A percentile compares a stretch with the other conserved stretches of the same genome.
These are phyloP conservation scores for Amylocarpus encephaloides DNA, from an alignment of 2,329 filamentous ascomycete species.

Conservation along the genomic window DNA sequence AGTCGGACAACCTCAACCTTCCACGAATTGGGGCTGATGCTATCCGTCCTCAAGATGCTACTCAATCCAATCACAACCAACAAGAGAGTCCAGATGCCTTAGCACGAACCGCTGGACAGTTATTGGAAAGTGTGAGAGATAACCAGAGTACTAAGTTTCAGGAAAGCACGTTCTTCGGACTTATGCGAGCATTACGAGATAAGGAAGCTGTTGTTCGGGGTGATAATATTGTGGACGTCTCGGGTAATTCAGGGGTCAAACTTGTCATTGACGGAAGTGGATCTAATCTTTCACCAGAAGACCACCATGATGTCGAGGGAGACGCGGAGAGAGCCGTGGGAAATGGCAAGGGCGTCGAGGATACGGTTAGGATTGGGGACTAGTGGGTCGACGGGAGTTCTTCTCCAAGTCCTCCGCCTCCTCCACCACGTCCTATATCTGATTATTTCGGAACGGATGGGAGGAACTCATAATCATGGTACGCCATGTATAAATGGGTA, in stretches of 20 bases:
- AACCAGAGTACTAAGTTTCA: slow-evolving; percentile 70
- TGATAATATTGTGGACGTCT: slow-evolving; percentile 51
- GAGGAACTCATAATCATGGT: no score
- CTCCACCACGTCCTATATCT: no score
- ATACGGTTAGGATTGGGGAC: no score
- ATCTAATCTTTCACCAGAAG: no score
- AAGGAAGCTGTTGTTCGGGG: slow-evolving; percentile 67
- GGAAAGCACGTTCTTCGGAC: slow-evolving; percentile 66
- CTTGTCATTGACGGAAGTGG: no score
- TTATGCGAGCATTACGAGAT: slow-evolving; percentile 72
- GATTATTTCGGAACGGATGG: no score
- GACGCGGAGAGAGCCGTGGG: slow-evolving; percentile 5
- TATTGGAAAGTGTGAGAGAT: slow-evolving; percentile 62
- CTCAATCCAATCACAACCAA: slow-evolving; percentile 28
- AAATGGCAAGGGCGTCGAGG: not conserved
- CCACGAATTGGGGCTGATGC: slow-evolving; percentile 31
- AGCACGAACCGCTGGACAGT: slow-evolving; percentile 61
- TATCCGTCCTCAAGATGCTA: slow-evolving; percentile 19
- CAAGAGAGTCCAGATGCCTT: slow-evolving; percentile 50
- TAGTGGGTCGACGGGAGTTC: no score
- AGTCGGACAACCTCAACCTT: not conserved
- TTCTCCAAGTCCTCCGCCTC: no score
- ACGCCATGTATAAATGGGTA: no score
- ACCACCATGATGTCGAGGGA: not conserved
- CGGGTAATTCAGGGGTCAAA: not conserved